Base-by-base conservation (phyloP, 129 eudicot genomes). In the Ambrosia artemisiifolia region DNA sequence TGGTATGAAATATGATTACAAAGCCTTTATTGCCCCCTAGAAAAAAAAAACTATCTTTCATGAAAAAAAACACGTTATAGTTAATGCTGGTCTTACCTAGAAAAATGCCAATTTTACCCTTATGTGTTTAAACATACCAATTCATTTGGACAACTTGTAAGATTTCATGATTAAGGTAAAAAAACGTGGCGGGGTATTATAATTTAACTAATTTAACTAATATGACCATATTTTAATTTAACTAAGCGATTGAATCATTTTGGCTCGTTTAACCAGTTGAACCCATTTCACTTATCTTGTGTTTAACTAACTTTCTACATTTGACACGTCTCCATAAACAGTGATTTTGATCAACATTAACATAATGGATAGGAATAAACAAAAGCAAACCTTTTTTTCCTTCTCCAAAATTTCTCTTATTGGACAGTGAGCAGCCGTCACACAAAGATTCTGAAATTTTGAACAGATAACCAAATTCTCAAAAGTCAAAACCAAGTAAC, bases 351-450 rank as follows among this genome's bases (percentile, higher is more conserved):
- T 55, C 20, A 55, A 55, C 9, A 12, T 56, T 11, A 6, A 51
- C 35, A 48, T 47, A 6, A 24, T 0, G 3, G 5, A 17, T 74
- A 55, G 5, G 11, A 34, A 34, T 63, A 34, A 20, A 24, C 24
- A 16, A 13, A 44, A 69, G 47, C 78, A 78, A 65, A 88, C 98
- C 96, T 92, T 83, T 78, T 89, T 87, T 62, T 92, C 95, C 83
- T 89, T 85, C 85, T 87, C 90, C 75, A 89, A 74, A 64, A 92
- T 75, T 87, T 89, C 98, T 92, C 98, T 74, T 60, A 89, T 89
- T 47, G 98, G 98, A 78, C 96, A 89, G 80, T 92, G 96, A 55
- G 98, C 96, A 56, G 96, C 96, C 53, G 95, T 85, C 81, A 92
- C 90, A 11, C 98, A 92, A 35, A 92, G 87, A 83, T 92, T 92